Evolutionary conservation across 768 basidiomycete species (phyloP).

Genomic region (Lyophyllum shimeji): DNA sequence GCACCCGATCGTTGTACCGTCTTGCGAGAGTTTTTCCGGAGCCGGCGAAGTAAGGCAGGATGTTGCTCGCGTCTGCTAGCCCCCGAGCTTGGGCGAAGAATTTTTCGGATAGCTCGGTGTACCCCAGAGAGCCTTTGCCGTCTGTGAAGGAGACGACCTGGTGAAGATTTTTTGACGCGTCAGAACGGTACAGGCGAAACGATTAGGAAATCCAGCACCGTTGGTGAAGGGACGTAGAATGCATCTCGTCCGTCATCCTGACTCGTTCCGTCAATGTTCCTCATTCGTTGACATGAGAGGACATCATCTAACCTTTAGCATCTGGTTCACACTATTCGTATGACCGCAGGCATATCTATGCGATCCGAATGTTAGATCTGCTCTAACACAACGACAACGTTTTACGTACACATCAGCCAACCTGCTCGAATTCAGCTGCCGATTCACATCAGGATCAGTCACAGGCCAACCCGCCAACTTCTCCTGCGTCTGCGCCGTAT

Average conservation of each 20-base stretch:
- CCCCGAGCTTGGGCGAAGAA: conserved; percentile 33
- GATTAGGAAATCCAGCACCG: conserved; percentile 21
- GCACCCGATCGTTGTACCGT: conserved; percentile 29
- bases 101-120: conserved; percentile 33
- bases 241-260: conserved; percentile 40
- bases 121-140: conserved; percentile 35
- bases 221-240: conserved; percentile 41
- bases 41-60: conserved; percentile 43
- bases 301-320: conserved; percentile 27
- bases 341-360: conserved; percentile 31
- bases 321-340: conserved; percentile 36
- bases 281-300: background rate
- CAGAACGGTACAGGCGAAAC: background rate
- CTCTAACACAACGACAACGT: background rate
- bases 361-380: background rate
- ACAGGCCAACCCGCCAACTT: conserved; percentile 19
- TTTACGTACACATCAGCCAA: conserved; percentile 23
- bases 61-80: conserved; percentile 37
- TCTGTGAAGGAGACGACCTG: conserved; percentile 38
- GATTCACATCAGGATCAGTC: conserved; percentile 18
- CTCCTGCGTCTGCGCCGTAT: conserved; percentile 17
- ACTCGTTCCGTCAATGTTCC: background rate
- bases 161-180: background rate
- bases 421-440: conserved; percentile 28
- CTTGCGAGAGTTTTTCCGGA: conserved; percentile 34